These are phyloP conservation scores for Setaria viridis DNA, from an alignment of 202 grass and related monocot genomes.

Conservation along the genomic window DNA sequence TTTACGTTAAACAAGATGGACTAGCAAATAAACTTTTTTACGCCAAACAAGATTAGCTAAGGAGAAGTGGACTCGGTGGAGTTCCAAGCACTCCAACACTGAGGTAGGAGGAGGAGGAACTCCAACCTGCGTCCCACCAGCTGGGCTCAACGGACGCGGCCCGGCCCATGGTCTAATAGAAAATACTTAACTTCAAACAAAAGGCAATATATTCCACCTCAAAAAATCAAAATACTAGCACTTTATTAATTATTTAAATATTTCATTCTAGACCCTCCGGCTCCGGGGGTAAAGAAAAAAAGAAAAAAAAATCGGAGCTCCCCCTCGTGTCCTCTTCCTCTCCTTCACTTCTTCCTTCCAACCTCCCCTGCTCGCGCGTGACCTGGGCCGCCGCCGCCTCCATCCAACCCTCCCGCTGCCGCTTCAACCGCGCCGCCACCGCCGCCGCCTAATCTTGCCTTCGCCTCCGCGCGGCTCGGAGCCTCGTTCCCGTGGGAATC, in stretches of 20 bases:
- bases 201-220: neutral
- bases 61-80: no score
- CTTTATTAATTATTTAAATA: neutral
- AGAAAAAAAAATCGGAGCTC: neutral
- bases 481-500: neutral
- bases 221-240: neutral
- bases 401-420: neutral
- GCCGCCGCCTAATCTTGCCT: constrained; percentile 4
- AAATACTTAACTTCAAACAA: neutral
- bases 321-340: constrained; percentile 34
- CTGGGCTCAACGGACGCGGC: neutral
- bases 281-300: neutral
- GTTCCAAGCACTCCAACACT: no score
- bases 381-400: constrained; percentile 37
- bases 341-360: constrained; percentile 7
- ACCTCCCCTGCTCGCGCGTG: constrained; percentile 1
- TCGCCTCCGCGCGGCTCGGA: neutral
- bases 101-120: no score
- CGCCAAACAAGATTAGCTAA: no score
- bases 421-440: constrained; percentile 7
- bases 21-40: no score
- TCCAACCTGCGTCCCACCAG: no score
- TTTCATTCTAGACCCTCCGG: constrained; percentile 6
- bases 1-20: no score
- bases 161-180: neutral